Percentiles rank a stretch among this genome's conserved stretches.
Evolutionary conservation across 345 rosid genomes (phyloP).

Genomic region (Hibiscus syriacus): DNA sequence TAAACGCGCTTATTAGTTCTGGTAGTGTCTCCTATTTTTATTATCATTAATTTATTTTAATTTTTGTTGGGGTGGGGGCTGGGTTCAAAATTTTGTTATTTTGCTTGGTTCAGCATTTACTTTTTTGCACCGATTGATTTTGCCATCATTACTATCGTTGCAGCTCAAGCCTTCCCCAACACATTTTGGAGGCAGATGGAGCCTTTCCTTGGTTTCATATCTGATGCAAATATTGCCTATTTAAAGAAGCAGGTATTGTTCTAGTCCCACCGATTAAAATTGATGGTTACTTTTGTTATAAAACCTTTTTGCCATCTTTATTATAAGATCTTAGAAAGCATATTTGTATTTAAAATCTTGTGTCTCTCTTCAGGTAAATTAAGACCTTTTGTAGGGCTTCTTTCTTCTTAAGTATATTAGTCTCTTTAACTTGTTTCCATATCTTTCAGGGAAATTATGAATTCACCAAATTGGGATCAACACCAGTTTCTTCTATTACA

Average conservation of each 20-base stretch:
- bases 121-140: constrained; percentile 24
- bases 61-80: not conserved
- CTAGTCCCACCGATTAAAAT: not conserved
- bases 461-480: constrained; percentile 17
- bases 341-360: not conserved
- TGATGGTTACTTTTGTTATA: not conserved
- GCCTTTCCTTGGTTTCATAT: constrained; percentile 57
- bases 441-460: constrained; percentile 39
- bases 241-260: constrained; percentile 63
- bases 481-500: constrained; percentile 15
- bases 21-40: constrained; percentile 27
- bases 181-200: constrained; percentile 89
- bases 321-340: not conserved
- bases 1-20: constrained; percentile 56
- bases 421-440: not conserved
- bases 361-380: not conserved
- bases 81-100: not conserved
- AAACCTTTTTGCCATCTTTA: not conserved
- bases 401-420: too few relatives aligned
- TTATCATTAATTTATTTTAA: not conserved
- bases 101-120: not conserved
- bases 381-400: too few relatives aligned
- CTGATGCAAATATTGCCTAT: constrained; percentile 54
- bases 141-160: constrained; percentile 25
- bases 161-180: constrained; percentile 48